These are phyloP conservation scores for Juglanconis sp. DNA, from an alignment of 2,329 filamentous ascomycete species.

Conservation along the genomic window DNA sequence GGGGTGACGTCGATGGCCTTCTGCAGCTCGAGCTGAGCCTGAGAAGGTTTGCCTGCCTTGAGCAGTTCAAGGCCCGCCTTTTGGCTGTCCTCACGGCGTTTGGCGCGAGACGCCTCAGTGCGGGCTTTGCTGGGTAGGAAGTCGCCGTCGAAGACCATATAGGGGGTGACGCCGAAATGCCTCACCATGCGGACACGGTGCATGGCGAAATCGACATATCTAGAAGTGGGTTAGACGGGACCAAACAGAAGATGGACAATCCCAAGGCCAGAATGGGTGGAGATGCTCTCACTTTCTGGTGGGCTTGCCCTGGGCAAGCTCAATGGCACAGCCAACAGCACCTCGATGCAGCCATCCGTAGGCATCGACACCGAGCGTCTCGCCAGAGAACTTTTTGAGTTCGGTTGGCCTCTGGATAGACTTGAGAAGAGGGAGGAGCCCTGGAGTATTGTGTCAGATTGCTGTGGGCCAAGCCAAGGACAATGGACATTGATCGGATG, in stretches of 20 bases:
- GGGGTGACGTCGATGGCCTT: conserved; percentile 96
- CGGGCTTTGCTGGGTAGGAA: conserved; percentile 88
- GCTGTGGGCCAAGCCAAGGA: no score
- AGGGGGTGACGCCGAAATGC: conserved; percentile 91
- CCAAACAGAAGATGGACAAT: background rate
- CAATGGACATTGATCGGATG: background rate
- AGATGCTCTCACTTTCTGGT: conserved; percentile 68
- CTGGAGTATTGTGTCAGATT: conserved; percentile 39
- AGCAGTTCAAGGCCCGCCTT: conserved; percentile 74
- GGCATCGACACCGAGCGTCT: conserved; percentile 90
- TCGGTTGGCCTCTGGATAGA: conserved; percentile 90
- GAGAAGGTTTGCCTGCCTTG: conserved; percentile 73
- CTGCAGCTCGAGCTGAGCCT: conserved; percentile 83
- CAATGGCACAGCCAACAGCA: conserved; percentile 83
- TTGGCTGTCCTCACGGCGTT: conserved; percentile 73
- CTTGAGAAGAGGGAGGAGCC: conserved; percentile 86
- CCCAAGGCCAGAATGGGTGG: background rate
- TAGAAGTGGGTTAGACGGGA: conserved; percentile 31
- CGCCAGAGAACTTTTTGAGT: conserved; percentile 80
- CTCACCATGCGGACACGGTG: conserved; percentile 89
- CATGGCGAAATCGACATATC: conserved; percentile 87
- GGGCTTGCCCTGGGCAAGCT: conserved; percentile 82
- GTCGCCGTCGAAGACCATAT: conserved; percentile 94
- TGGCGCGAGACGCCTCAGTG: conserved; percentile 76
- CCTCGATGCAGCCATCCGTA: conserved; percentile 98